These are phyloP conservation scores for Geopyxis carbonaria DNA, from an alignment of 495 filamentous ascomycete genomes.

Conservation along the genomic window DNA sequence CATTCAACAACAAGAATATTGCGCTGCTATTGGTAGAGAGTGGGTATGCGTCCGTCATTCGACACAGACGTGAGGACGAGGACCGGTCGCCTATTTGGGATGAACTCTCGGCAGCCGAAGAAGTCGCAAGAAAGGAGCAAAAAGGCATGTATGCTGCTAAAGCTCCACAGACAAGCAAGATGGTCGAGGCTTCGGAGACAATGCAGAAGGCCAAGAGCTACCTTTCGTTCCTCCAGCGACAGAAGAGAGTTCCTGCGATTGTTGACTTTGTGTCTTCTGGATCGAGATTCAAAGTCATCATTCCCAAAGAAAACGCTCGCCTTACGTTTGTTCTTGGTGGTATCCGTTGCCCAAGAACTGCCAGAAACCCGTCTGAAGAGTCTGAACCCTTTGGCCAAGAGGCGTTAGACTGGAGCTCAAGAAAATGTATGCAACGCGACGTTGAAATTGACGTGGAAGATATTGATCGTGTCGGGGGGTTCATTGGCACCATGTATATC, in stretches of 20 bases:
- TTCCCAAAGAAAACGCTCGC: constrained; percentile 86
- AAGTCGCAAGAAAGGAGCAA: constrained; percentile 53
- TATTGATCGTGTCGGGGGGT: constrained; percentile 89
- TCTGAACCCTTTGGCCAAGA: constrained; percentile 91
- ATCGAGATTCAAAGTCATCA: constrained; percentile 79
- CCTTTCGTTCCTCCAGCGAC: constrained; percentile 65
- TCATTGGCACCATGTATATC: constrained; percentile 87
- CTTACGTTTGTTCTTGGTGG: constrained; percentile 89
- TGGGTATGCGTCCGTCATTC: constrained; percentile 81
- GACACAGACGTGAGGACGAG: constrained; percentile 79
- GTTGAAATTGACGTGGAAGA: constrained; percentile 93
- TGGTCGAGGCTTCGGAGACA: constrained; percentile 77
- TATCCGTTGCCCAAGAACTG: constrained; percentile 79
- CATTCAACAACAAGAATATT: constrained; percentile 56
- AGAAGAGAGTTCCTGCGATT: constrained; percentile 81
- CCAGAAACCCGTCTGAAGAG: constrained; percentile 60
- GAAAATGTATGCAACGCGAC: constrained; percentile 79
- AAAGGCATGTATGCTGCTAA: constrained; percentile 93
- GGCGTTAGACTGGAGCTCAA: constrained; percentile 76
- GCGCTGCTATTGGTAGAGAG: constrained; percentile 71
- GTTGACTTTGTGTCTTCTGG: constrained; percentile 96
- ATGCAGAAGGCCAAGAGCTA: constrained; percentile 91
- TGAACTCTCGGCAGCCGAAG: constrained; percentile 74
- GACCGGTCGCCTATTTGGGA: constrained; percentile 91
- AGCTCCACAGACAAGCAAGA: constrained; percentile 57